A percentile compares a stretch with the other conserved stretches of the same genome.
These are phyloP conservation scores for Ceratobasidium sp. DNA, from an alignment of 1,284 basidiomycete genomes.

Conservation along the genomic window DNA sequence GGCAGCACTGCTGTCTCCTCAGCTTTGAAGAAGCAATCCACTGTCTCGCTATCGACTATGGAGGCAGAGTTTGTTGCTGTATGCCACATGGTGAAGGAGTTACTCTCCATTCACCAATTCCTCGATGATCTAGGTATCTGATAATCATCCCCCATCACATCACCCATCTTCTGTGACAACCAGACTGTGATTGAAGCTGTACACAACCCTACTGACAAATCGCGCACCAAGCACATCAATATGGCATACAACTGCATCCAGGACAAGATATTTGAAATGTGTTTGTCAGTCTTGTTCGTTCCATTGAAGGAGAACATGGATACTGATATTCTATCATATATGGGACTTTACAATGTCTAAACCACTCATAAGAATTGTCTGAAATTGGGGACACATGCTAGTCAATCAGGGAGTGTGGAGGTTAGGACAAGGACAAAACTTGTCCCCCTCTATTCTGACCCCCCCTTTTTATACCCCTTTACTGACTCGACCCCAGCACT, in stretches of 20 bases:
- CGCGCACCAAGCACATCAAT: constrained; percentile 44
- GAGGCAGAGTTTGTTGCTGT: constrained; percentile 9
- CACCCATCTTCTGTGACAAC: constrained; percentile 46
- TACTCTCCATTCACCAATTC: background rate
- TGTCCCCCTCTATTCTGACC: too few relatives aligned
- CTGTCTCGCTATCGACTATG: constrained; percentile 19
- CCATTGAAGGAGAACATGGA: constrained; percentile 44
- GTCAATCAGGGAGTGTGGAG: too few relatives aligned
- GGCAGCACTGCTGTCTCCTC: constrained; percentile 22
- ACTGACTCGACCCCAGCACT: too few relatives aligned
- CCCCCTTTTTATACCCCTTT: too few relatives aligned
- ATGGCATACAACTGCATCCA: constrained; percentile 5
- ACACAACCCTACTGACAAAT: constrained; percentile 41
- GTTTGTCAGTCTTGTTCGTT: constrained; percentile 41
- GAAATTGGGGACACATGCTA: too few relatives aligned
- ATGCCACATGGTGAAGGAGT: background rate
- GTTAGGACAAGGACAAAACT: too few relatives aligned
- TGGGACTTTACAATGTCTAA: too few relatives aligned
- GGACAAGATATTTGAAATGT: background rate
- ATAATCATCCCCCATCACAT: background rate
- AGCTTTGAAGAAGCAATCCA: constrained; percentile 11
- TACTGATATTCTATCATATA: too few relatives aligned
- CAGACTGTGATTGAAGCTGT: constrained; percentile 42
- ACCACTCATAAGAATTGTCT: too few relatives aligned
- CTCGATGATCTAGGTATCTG: background rate